Base-by-base conservation (phyloP, 768 basidiomycete genomes). In the Pilatotrama ljubarskyi region DNA sequence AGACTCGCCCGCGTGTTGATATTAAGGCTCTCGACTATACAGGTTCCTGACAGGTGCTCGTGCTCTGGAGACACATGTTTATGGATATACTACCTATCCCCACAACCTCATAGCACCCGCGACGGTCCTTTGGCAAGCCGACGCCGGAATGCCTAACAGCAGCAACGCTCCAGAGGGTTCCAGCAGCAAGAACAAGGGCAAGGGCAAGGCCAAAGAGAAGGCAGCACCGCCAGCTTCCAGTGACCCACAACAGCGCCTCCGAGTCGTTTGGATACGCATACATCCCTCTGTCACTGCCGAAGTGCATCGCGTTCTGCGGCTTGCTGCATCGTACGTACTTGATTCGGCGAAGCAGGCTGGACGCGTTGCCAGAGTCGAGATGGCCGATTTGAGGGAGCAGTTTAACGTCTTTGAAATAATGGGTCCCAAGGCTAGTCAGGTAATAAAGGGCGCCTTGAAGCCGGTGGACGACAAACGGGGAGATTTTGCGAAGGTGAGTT, bases 341-440 rank as follows among this genome's bases (percentile, higher is more conserved):
- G 78, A 82, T 26, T 53, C 59, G 24, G 65, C 67, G 24, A 72
- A 67, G 59, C 63, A 62, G 36, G 53, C 43, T 1, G 63, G 64
- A 2, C 58, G 62, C 22, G 49, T 63, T 4, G 70, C 75, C 22
- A 76, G 79, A 20, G 72, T 94, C 10, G 86, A 91, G 64, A 78
- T 95, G 15, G 78, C 80, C 7, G 91, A 95, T 69, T 71, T 95
- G 48, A 77, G 88, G 55, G 84, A 84, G 1, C 82, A 85, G 49
- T 66, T 93, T 42, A 91, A 90, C 61, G 79, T 86, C 5, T 96
- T 96, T 66, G 95, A 98, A 71, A 83, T 98, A 35, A 89, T 90
- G 78, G 96, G 96, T 2, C 92, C 92, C 3, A 90, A 75, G 65
- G 58, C 69, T 68, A 54, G 73, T 70, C 60, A 72, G 52, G 55